Evolutionary conservation across 1,139 yeast genomes (phyloP).

Genomic region (Hansenula sp.): DNA sequence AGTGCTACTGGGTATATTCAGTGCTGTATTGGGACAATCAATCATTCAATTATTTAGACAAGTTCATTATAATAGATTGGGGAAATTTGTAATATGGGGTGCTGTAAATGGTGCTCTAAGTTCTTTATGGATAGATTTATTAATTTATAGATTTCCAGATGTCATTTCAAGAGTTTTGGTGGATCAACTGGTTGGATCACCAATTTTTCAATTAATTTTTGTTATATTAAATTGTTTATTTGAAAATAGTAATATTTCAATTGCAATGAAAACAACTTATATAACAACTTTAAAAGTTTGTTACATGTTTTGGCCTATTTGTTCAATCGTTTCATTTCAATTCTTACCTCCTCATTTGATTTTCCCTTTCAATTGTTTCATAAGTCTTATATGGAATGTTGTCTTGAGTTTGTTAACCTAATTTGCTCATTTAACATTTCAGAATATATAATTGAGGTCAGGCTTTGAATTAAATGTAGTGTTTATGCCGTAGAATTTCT

Average conservation of each 20-base stretch:
- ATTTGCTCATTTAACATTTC: no score
- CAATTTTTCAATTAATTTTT: conserved; percentile 49
- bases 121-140: conserved; percentile 50
- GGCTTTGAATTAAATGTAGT: no score
- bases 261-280: conserved; percentile 29
- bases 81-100: conserved; percentile 61
- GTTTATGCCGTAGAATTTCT: no score
- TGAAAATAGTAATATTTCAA: conserved; percentile 36
- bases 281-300: conserved; percentile 47
- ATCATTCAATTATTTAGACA: conserved; percentile 44
- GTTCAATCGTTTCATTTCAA: conserved; percentile 46
- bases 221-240: conserved; percentile 46
- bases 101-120: conserved; percentile 52
- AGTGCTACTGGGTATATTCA: conserved; percentile 39
- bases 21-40: conserved; percentile 58
- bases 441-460: no score
- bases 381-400: conserved; percentile 53
- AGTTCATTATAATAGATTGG: conserved; percentile 35
- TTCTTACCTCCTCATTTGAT: conserved; percentile 42
- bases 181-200: conserved; percentile 55
- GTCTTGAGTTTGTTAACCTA: conserved; percentile 34
- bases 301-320: conserved; percentile 57
- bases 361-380: conserved; percentile 56
- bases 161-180: conserved; percentile 36
- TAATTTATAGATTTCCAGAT: conserved; percentile 35